phyloP scores from a whole-genome alignment of 202 grass and related monocot species.

The Bolboschoenoplectus hybrid region DNA sequence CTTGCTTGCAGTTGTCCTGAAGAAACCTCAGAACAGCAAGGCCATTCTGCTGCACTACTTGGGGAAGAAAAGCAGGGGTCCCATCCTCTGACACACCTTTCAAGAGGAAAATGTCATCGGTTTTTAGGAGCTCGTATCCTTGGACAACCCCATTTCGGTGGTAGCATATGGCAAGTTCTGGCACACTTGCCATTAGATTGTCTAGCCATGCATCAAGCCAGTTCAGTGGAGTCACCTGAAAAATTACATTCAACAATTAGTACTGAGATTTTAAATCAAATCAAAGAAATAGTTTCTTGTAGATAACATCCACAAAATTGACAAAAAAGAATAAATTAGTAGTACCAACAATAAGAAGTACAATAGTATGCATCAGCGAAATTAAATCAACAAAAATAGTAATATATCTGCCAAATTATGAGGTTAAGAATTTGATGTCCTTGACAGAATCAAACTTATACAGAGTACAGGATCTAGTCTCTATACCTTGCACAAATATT shows the following conservation, averaged over 20 bases:
- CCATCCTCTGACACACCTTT: constrained; percentile 96
- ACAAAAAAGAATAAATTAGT: background rate
- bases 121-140: constrained; percentile 94
- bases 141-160: constrained; percentile 97
- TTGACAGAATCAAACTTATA: background rate
- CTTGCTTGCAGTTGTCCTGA: constrained; percentile 95
- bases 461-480: background rate
- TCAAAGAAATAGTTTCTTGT: background rate
- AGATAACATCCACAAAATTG: background rate
- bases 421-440: constrained; percentile 2
- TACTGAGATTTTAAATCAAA: background rate
- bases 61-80: constrained; percentile 86
- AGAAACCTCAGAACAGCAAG: constrained; percentile 90
- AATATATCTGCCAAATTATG: background rate
- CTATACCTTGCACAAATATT: background rate
- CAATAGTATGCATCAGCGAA: background rate
- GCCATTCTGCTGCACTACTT: constrained; percentile 98
- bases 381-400: constrained; percentile 8
- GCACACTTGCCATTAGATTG: constrained; percentile 97
- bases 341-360: constrained; percentile 21
- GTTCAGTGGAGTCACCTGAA: constrained; percentile 86
- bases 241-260: constrained; percentile 23
- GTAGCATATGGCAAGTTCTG: constrained; percentile 97
- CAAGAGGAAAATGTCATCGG: constrained; percentile 92
- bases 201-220: constrained; percentile 99